Conservation (phyloP, 108 stramenopile genomes). For the Fragilaria radians region DNA sequence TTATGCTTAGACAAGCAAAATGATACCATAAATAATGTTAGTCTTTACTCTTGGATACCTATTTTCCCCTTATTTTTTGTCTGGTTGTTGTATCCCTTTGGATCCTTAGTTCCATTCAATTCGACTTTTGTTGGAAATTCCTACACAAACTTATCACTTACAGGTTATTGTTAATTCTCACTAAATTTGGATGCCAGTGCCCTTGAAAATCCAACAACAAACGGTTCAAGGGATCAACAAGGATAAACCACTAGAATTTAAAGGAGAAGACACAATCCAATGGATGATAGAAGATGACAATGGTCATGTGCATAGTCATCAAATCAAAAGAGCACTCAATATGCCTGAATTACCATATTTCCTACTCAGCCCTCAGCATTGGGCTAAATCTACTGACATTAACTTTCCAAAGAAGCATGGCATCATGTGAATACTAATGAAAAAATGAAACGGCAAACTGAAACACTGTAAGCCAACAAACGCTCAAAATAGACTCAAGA, state of each 20-base stretch:
- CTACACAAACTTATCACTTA: too few relatives aligned
- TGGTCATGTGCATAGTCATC: neutral
- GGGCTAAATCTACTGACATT: neutral
- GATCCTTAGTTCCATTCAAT: too few relatives aligned
- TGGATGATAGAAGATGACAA: slow-evolving; percentile 6
- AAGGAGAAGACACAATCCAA: neutral
- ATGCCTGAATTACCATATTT: neutral
- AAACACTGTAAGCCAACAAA: too few relatives aligned
- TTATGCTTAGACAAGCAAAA: too few relatives aligned
- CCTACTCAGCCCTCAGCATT: slow-evolving; percentile 7
- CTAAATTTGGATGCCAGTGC: neutral
- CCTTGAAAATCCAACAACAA: neutral
- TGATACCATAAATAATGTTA: too few relatives aligned
- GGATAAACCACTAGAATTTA: neutral
- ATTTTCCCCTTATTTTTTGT: too few relatives aligned
- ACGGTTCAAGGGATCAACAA: neutral
- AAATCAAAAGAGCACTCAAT: neutral
- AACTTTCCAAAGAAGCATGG: neutral
- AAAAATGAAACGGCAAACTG: neutral
- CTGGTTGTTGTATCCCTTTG: too few relatives aligned
- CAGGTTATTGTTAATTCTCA: too few relatives aligned
- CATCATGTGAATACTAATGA: neutral
- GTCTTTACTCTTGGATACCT: too few relatives aligned
- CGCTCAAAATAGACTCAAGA: too few relatives aligned
- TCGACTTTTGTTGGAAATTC: too few relatives aligned